Percentiles rank a stretch among this genome's conserved stretches.
phyloP scores from a whole-genome alignment of 805 yeast species.

The Ogataea naganishii region DNA sequence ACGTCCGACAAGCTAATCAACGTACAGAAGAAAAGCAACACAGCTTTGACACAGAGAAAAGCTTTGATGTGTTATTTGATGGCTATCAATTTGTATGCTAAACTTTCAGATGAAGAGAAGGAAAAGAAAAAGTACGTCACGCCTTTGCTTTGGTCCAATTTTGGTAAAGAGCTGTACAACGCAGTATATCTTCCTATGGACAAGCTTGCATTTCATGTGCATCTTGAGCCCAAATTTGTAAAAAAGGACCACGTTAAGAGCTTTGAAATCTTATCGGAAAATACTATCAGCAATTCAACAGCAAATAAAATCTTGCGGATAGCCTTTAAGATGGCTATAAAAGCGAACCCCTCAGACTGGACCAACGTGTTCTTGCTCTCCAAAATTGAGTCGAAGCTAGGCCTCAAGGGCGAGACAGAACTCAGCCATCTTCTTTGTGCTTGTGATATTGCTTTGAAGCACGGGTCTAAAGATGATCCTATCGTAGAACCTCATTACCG shows the following conservation, averaged over 20 bases:
- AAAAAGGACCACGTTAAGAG: conserved; percentile 17
- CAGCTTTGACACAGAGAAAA: conserved; percentile 59
- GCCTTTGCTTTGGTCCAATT: conserved; percentile 38
- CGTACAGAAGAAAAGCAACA: conserved; percentile 47
- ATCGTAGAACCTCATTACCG: conserved; percentile 75
- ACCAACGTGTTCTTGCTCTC: conserved; percentile 45
- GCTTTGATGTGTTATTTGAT: conserved; percentile 66
- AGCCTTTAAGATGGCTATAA: conserved; percentile 39
- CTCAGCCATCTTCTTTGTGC: too few species aligned
- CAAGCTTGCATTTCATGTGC: conserved; percentile 44
- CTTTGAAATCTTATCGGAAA: conserved; percentile 3
- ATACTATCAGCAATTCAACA: conserved; percentile 2
- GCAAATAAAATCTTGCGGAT: conserved; percentile 26
- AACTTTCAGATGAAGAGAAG: conserved; percentile 10
- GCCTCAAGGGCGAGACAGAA: conserved; percentile 23
- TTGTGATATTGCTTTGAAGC: conserved; percentile 30
- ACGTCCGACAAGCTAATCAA: conserved; percentile 73
- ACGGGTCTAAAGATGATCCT: conserved; percentile 38
- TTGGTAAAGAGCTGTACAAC: conserved; percentile 51
- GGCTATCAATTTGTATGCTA: conserved; percentile 45
- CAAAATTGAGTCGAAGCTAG: conserved; percentile 47
- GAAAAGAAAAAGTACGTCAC: conserved; percentile 26
- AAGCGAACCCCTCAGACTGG: conserved; percentile 49
- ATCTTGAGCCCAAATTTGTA: conserved; percentile 26
- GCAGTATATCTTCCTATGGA: conserved; percentile 59